Percentiles rank a stretch among this genome's conserved stretches.
phyloP scores from a whole-genome alignment of 345 rosid genomes.

The Populus tremula region DNA sequence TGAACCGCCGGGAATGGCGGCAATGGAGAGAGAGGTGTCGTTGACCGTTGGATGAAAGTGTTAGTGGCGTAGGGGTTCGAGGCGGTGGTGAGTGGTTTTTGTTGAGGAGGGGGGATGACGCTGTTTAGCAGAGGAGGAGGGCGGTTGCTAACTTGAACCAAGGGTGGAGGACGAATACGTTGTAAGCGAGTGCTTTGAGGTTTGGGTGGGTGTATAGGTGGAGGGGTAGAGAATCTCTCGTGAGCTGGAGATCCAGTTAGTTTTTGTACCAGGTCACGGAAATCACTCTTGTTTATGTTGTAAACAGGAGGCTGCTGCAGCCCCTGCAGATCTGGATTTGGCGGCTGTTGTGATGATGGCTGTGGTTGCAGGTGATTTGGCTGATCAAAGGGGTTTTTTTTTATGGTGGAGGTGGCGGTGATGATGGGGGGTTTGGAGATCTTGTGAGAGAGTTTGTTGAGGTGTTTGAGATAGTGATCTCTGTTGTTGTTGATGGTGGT shows the following conservation, averaged over 20 bases:
- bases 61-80: slow-evolving; percentile 7
- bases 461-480: slow-evolving; percentile 50
- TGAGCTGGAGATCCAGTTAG: slow-evolving; percentile 92
- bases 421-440: slow-evolving; percentile 53
- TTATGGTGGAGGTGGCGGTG: slow-evolving; percentile 2
- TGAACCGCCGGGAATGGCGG: slow-evolving; percentile 66
- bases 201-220: slow-evolving; percentile 66
- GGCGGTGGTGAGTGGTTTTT: slow-evolving; percentile 6
- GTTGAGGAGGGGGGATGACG: slow-evolving; percentile 27
- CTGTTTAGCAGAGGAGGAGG: slow-evolving; percentile 55
- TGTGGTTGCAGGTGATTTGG: neutral
- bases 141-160: slow-evolving; percentile 62
- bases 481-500: neutral
- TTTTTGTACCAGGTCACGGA: slow-evolving; percentile 88
- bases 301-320: slow-evolving; percentile 64
- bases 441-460: slow-evolving; percentile 82
- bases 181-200: slow-evolving; percentile 83
- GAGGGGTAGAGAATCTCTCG: slow-evolving; percentile 68
- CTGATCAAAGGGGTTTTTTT: slow-evolving; percentile 43
- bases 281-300: slow-evolving; percentile 89
- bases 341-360: slow-evolving; percentile 18
- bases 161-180: slow-evolving; percentile 91
- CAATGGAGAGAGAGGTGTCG: slow-evolving; percentile 60
- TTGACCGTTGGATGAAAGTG: slow-evolving; percentile 33
- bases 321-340: slow-evolving; percentile 36